These are phyloP conservation scores for Sphaerobolus stellatus DNA, from an alignment of 1,284 basidiomycete genomes.

Conservation along the genomic window DNA sequence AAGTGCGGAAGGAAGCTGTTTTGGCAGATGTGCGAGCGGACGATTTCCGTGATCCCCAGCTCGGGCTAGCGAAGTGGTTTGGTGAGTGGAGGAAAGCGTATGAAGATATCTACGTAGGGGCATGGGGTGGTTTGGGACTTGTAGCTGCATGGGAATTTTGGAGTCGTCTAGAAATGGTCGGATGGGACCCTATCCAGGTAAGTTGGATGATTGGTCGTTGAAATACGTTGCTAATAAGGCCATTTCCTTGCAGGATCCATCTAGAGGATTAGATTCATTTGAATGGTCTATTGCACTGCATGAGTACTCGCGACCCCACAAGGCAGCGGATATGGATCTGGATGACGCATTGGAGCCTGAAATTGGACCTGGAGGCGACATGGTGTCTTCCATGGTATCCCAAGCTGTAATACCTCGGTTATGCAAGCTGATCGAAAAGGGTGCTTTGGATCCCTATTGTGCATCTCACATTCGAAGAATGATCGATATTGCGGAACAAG, in stretches of 20 bases:
- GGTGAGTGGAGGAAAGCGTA: slow-evolving; percentile 76
- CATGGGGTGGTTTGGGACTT: slow-evolving; percentile 87
- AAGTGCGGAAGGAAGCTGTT: slow-evolving; percentile 51
- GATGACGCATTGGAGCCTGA: slow-evolving; percentile 52
- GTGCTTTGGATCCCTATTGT: slow-evolving; percentile 83
- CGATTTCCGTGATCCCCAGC: slow-evolving; percentile 82
- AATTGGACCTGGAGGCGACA: slow-evolving; percentile 80
- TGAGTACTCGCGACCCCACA: slow-evolving; percentile 67
- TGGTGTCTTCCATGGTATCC: slow-evolving; percentile 86
- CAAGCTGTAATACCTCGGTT: slow-evolving; percentile 80
- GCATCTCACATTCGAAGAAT: slow-evolving; percentile 60
- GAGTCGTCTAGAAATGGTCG: slow-evolving; percentile 81
- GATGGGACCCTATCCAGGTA: slow-evolving; percentile 87
- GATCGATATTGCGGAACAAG: slow-evolving; percentile 77
- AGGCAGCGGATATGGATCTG: slow-evolving; percentile 26
- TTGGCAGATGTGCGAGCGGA: slow-evolving; percentile 85
- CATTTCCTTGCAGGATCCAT: slow-evolving; percentile 42
- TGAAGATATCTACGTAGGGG: slow-evolving; percentile 80
- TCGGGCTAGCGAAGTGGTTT: slow-evolving; percentile 72
- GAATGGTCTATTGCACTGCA: slow-evolving; percentile 80
- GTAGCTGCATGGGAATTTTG: slow-evolving; percentile 97
- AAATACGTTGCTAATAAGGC: slow-evolving; percentile 2
- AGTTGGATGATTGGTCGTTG: slow-evolving; percentile 22
- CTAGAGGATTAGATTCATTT: slow-evolving; percentile 71
- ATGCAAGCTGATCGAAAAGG: slow-evolving; percentile 66